phyloP scores from a whole-genome alignment of 1,139 yeast genomes.

The Sugiyamaella grinbergsii region DNA sequence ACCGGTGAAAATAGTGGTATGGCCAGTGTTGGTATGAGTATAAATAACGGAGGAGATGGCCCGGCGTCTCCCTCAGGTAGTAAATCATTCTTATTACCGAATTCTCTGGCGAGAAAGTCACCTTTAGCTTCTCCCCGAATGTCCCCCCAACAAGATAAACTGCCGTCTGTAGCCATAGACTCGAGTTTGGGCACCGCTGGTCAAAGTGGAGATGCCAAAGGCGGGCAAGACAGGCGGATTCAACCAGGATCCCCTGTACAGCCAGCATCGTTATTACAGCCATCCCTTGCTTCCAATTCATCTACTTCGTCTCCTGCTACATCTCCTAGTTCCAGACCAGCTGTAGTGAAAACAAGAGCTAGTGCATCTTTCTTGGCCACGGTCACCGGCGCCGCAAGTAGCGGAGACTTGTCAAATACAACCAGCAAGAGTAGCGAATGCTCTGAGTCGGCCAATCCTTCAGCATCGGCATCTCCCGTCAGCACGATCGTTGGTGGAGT shows the following conservation, averaged over 20 bases:
- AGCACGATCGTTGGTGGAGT: conserved; percentile 1
- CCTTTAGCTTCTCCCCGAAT: conserved; percentile 17
- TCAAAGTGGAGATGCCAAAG: background rate
- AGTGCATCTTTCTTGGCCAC: conserved; percentile 15
- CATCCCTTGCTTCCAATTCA: background rate
- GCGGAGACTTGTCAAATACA: conserved; percentile 16
- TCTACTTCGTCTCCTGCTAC: background rate
- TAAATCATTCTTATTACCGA: conserved; percentile 1
- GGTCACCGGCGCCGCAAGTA: background rate
- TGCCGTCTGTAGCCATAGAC: background rate
- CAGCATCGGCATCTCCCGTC: conserved; percentile 14
- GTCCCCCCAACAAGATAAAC: conserved; percentile 7
- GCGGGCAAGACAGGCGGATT: no score
- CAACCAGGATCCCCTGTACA: no score
- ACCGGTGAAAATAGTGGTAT: background rate
- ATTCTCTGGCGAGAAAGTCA: conserved; percentile 10
- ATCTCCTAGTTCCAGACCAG: background rate
- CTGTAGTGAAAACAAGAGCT: conserved; percentile 8
- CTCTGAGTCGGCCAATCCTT: conserved; percentile 5
- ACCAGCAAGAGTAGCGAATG: conserved; percentile 12
- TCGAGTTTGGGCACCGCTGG: background rate
- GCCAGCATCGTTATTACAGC: background rate
- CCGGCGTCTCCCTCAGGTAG: conserved; percentile 5
- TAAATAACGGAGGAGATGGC: background rate
- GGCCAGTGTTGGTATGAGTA: background rate